Base-by-base conservation (phyloP, 208 protist genomes). In the Leishmania braziliensis region DNA sequence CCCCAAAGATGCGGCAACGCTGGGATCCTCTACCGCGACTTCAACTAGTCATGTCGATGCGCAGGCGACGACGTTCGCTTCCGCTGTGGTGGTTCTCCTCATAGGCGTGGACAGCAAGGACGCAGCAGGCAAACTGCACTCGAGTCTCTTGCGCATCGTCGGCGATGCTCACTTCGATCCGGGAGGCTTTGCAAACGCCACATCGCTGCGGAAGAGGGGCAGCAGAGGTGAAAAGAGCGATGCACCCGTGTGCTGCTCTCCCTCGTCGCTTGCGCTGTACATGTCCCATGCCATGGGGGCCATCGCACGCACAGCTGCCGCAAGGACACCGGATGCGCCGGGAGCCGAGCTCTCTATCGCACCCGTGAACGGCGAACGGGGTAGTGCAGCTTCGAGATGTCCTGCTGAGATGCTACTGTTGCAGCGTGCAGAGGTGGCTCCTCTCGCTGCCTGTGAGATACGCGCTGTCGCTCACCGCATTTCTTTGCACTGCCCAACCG, bases 41-140 rank as follows among this genome's bases (percentile, higher is more conserved):
- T 54, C 69, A 9, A 53, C 23, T 26, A 26, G 3, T 6, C 33
- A 20, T 39, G 3, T 2, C 16, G 51, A 36, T 60, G 29, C 51
- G 23, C 20, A 48, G 26, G 69, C 8, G 56, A 23, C 36, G 74
- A 68, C 71, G 10, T 36, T 9, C 1, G 20, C 26, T 63, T 29
- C 54, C 29, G 6, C 54, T 20, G 46, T 60, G 0, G 14, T 53
- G 6, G 69, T 86, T 5, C 33, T 86, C 2, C 29, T 86, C 10
- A 9, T 86, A 2, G 74, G 74, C 14, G 82, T 86, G 51, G 65
- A 80, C 50, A 74, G 65, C 20, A 73, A 82, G 66, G 82, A 82
- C 53, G 82, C 65, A 3, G 69, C 65, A 16, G 82, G 82, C 6
- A 74, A 56, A 12, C 60, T 86, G 48, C 82, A 82, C 78, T 68